A percentile compares a stretch with the other conserved stretches of the same genome.
These are phyloP conservation scores for Boletus holoroseus DNA, from an alignment of 1,284 basidiomycete genomes.

Conservation along the genomic window DNA sequence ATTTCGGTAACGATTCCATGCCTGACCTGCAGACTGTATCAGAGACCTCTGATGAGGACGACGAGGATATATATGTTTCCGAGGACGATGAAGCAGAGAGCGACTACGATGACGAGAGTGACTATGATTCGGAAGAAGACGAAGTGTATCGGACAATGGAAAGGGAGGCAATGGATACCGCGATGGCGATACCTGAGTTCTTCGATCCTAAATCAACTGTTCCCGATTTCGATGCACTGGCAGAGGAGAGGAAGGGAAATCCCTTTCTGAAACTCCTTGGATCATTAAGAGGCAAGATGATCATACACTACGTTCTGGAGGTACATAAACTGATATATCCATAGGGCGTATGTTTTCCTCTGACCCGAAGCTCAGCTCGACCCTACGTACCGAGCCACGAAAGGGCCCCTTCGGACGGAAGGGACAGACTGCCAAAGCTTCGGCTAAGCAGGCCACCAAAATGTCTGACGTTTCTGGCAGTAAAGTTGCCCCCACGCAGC, in stretches of 20 bases:
- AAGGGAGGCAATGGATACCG: conserved; percentile 66
- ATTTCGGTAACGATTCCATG: conserved; percentile 50
- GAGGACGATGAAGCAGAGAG: conserved; percentile 40
- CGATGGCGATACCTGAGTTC: conserved; percentile 52
- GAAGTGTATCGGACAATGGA: conserved; percentile 55
- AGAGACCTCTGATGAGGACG: conserved; percentile 45
- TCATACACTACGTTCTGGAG: background rate
- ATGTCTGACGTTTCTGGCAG: conserved; percentile 3
- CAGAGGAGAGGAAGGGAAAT: conserved; percentile 57
- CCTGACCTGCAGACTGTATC: conserved; percentile 59
- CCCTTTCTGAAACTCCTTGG: conserved; percentile 69
- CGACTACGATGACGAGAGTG: conserved; percentile 41
- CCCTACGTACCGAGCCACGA: conserved; percentile 32
- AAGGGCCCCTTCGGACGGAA: conserved; percentile 19
- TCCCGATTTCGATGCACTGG: conserved; percentile 39
- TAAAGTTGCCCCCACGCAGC: conserved; percentile 7
- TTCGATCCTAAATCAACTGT: conserved; percentile 41
- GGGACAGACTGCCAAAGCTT: conserved; percentile 6
- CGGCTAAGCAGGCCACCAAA: conserved; percentile 12
- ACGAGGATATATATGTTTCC: conserved; percentile 29
- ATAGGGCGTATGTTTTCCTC: conserved; percentile 68
- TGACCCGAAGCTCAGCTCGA: conserved; percentile 50
- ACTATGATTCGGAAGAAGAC: conserved; percentile 64
- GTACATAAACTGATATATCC: conserved; percentile 3
- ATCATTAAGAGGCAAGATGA: conserved; percentile 55